A percentile compares a stretch with the other conserved stretches of the same genome.
phyloP scores from a whole-genome alignment of 305 asterid genomes.

The Solanum chacoense region DNA sequence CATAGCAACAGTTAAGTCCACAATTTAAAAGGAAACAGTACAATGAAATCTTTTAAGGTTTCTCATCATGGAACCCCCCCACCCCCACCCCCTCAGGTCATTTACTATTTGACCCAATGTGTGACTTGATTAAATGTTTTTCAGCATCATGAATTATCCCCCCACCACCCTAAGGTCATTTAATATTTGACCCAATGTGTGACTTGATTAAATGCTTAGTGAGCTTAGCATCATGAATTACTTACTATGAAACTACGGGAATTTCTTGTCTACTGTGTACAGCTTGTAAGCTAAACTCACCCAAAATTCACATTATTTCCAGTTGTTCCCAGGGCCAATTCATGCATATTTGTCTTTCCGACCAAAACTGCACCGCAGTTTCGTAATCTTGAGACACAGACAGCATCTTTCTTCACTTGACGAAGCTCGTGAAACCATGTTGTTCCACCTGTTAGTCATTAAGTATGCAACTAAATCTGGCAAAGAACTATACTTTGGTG shows the following conservation, averaged over 20 bases:
- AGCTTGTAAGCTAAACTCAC: conserved; percentile 22
- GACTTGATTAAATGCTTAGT: background rate
- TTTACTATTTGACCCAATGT: too few relatives aligned
- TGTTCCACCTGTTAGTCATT: conserved; percentile 63
- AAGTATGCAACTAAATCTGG: conserved; percentile 10
- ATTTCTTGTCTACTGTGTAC: background rate
- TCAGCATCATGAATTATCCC: too few relatives aligned
- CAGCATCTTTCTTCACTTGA: conserved; percentile 56
- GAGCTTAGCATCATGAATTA: background rate
- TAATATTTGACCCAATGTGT: background rate
- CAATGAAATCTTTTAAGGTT: background rate
- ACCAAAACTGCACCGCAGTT: conserved; percentile 72
- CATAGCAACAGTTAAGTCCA: background rate
- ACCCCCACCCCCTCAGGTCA: too few relatives aligned
- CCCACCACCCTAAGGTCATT: background rate
- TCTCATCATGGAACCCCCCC: background rate
- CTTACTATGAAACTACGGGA: background rate
- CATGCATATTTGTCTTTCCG: conserved; percentile 98
- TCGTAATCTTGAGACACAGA: conserved; percentile 56
- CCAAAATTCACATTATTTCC: conserved; percentile 90
- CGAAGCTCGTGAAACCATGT: conserved; percentile 71
- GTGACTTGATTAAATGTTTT: too few relatives aligned
- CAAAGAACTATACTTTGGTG: background rate
- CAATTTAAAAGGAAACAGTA: background rate
- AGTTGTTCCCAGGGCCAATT: conserved; percentile 79